These are phyloP conservation scores for Nemania sp. DNA, from an alignment of 2,329 filamentous ascomycete genomes.

Conservation along the genomic window DNA sequence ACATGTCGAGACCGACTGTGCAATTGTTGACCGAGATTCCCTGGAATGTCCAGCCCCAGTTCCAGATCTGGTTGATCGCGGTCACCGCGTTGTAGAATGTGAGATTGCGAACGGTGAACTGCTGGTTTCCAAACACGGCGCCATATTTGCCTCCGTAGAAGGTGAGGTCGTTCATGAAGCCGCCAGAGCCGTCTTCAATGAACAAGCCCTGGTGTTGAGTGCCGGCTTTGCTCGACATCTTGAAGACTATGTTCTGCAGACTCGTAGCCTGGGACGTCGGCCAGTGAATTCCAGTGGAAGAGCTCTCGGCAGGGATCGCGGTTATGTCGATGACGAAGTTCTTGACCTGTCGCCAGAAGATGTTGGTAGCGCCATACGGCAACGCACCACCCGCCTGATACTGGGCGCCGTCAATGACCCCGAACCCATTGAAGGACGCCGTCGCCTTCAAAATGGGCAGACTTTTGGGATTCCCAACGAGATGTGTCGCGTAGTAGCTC, in stretches of 20 bases:
- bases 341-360: constrained; percentile 62
- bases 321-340: constrained; percentile 63
- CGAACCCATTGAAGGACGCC: constrained; percentile 51
- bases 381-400: constrained; percentile 47
- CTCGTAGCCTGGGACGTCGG: constrained; percentile 67
- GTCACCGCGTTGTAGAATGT: constrained; percentile 68
- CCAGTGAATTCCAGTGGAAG: constrained; percentile 66
- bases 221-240: constrained; percentile 50
- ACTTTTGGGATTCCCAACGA: constrained; percentile 52
- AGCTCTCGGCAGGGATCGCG: constrained; percentile 49
- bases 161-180: constrained; percentile 69
- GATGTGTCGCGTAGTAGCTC: constrained; percentile 78
- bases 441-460: constrained; percentile 59
- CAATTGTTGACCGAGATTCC: constrained; percentile 53
- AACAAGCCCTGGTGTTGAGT: constrained; percentile 62
- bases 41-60: constrained; percentile 76
- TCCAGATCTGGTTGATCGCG: constrained; percentile 74
- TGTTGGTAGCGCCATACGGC: constrained; percentile 60
- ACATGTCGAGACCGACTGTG: constrained; percentile 69
- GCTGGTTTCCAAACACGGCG: constrained; percentile 60
- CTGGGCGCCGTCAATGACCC: constrained; percentile 53
- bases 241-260: constrained; percentile 62
- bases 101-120: constrained; percentile 73
- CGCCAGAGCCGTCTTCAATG: constrained; percentile 68
- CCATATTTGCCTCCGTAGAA: constrained; percentile 75